Percentiles rank a stretch among this genome's conserved stretches.
Conservation (phyloP, 1,284 basidiomycete species). For the Golubevia pallescens region DNA sequence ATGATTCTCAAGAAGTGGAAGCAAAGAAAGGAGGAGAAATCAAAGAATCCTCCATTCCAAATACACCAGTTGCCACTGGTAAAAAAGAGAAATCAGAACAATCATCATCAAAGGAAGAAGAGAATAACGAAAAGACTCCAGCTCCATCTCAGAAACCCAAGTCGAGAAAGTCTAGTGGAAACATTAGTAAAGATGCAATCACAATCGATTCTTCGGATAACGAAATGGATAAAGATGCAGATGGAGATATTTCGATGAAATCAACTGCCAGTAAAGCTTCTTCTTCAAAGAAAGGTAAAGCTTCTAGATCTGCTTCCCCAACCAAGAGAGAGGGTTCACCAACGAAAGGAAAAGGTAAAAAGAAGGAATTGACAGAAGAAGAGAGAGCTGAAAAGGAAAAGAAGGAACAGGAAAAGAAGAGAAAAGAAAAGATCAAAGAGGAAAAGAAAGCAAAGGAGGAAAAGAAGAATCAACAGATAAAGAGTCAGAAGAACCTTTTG, state of each 20-base stretch:
- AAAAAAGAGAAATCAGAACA: no score
- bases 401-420: conserved; percentile 10
- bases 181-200: background rate
- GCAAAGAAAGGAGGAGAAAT: no score
- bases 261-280: background rate
- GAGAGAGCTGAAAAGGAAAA: conserved; percentile 14
- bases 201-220: background rate
- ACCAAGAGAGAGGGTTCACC: background rate
- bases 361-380: background rate
- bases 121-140: no score
- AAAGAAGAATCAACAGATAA: conserved; percentile 13
- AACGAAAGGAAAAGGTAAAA: background rate
- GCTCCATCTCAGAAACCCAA: no score
- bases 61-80: no score
- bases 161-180: no score
- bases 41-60: no score
- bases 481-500: no score
- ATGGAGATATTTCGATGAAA: background rate
- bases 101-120: no score
- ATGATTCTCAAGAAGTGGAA: no score
- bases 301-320: background rate
- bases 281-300: background rate
- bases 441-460: conserved; percentile 10
- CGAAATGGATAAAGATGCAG: background rate
- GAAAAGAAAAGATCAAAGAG: background rate